Conservation (phyloP, 352 stramenopile species). For the Globisporangium yorkense region DNA sequence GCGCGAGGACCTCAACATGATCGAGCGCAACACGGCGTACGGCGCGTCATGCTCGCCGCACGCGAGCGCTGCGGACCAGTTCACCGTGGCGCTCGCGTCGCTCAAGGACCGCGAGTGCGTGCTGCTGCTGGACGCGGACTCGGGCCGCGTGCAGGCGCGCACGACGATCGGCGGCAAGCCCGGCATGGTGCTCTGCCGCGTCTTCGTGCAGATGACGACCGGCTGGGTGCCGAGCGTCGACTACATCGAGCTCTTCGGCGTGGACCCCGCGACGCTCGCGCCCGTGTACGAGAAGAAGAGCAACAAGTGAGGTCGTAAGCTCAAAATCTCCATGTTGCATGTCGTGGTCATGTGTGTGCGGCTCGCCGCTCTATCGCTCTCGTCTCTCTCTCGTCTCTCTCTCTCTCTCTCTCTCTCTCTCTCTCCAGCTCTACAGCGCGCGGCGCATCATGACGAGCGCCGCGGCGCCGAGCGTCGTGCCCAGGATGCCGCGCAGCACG, state of each 20-base stretch:
- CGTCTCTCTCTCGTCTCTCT: not conserved
- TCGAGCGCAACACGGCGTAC: constrained; percentile 81
- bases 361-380: not conserved
- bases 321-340: constrained; percentile 2
- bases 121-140: constrained; percentile 40
- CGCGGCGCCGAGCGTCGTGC: constrained; percentile 56
- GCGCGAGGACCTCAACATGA: constrained; percentile 79
- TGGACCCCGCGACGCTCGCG: constrained; percentile 53
- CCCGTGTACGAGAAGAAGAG: constrained; percentile 82
- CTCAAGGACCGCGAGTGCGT: constrained; percentile 66
- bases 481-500: constrained; percentile 63
- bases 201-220: constrained; percentile 81
- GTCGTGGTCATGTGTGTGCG: constrained; percentile 3
- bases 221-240: constrained; percentile 81
- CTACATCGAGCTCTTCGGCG: constrained; percentile 78
- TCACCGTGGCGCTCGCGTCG: constrained; percentile 43
- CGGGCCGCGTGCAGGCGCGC: constrained; percentile 51
- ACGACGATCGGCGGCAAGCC: constrained; percentile 68
- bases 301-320: constrained; percentile 43
- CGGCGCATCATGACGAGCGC: constrained; percentile 80
- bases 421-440: constrained; percentile 31
- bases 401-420: not conserved
- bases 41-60: constrained; percentile 42
- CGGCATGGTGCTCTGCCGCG: constrained; percentile 59
- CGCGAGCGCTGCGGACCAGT: constrained; percentile 31